Evolutionary conservation across 257 asterid species (phyloP), one percentile per base, ranked within the genome.

Genomic region (Scutellaria galericulata): DNA sequence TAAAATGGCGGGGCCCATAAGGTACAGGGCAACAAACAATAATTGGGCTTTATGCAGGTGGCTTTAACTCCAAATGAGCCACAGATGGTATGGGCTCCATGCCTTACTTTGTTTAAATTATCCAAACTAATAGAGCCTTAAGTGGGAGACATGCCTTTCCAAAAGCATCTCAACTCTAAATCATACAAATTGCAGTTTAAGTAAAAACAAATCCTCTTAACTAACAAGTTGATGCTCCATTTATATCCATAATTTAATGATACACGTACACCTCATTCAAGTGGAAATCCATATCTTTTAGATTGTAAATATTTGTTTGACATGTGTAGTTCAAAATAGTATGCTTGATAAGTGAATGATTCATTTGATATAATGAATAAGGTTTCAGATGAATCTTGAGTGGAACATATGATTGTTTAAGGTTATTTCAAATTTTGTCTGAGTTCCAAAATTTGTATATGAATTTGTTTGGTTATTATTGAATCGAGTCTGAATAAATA

Each of bases 101-200:
- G 20, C 14, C 7, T 50, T 27, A 48, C 41, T 57, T 75, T 79
- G 54, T 73, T 66, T 48, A 71, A 5, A 73, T 71, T 73, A 75
- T 82, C 76, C 75, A 66, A 66, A 77, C 45, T 67, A 42, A 62
- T 75, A 14, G 80, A 54, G 78, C 64, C 86, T 73, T 62, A 64
- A 75, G 74, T 70, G 84, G 85, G 77, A 76, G 79, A 86, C 85
- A 83, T 45, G 61, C 51, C 66, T 71, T 71, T 69, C 56, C 54
- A 59, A 73, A 83, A 78, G 81, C 83, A 61, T 71, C 57, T 75
- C 70, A 61, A 60, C 69, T 71, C 58, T 6, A 1, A 24, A 4
- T 12, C 40, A 24, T 24, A 24, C 62, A 56, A 70, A 71, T 51
- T 4, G 40, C 39, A 13, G 24, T 31, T 44, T 7, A 65, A 51